Conservation (phyloP, 2,329 filamentous ascomycete species). For the Fusarium incarnatum region DNA sequence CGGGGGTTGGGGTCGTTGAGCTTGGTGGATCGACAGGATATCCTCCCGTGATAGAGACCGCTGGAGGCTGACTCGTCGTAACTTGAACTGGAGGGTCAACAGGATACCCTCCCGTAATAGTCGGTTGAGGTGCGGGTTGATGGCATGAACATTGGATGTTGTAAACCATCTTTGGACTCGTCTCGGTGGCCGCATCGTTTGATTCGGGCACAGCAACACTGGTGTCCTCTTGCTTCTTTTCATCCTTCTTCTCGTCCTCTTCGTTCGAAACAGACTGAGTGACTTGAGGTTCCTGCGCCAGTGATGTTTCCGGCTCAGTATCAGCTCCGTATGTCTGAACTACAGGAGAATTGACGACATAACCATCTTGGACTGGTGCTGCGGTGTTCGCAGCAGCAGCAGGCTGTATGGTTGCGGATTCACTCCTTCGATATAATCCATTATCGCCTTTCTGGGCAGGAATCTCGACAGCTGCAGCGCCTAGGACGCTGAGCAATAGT, state of each 20-base stretch:
- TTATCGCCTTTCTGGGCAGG: conserved; percentile 20
- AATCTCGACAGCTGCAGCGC: conserved; percentile 34
- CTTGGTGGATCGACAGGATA: conserved; percentile 4
- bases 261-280: conserved; percentile 1
- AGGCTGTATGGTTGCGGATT: conserved; percentile 9
- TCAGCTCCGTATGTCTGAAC: conserved; percentile 7
- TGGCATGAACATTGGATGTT: conserved; percentile 20
- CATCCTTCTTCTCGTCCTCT: neutral
- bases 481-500: conserved; percentile 33
- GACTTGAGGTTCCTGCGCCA: conserved; percentile 8
- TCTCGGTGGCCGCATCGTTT: neutral
- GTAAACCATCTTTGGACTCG: conserved; percentile 13
- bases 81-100: neutral
- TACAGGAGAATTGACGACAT: conserved; percentile 5
- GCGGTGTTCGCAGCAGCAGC: conserved; percentile 3
- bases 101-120: neutral
- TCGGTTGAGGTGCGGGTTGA: neutral
- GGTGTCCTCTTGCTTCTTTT: neutral
- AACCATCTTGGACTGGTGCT: conserved; percentile 12
- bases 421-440: conserved; percentile 20
- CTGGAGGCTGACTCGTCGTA: neutral
- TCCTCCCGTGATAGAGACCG: neutral
- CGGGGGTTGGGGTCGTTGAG: neutral
- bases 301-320: conserved; percentile 1
- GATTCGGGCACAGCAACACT: neutral